These are phyloP conservation scores for Kokia cookei DNA, from an alignment of 441 rosid genomes.

Conservation along the genomic window DNA sequence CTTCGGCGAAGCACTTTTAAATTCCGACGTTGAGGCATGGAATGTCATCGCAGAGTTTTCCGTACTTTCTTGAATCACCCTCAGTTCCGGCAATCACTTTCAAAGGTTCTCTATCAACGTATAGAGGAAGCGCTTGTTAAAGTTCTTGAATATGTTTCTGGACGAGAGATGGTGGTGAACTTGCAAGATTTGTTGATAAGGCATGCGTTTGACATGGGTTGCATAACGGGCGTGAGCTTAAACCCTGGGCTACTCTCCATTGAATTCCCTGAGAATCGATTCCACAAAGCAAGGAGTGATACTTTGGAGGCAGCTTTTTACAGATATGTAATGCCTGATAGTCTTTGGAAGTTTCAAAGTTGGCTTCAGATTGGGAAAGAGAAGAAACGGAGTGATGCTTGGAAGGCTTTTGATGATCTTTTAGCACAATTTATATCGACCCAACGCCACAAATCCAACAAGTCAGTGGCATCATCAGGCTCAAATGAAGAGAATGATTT, in stretches of 20 bases:
- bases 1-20: constrained; percentile 58
- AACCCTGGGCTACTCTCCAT: constrained; percentile 39
- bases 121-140: constrained; percentile 34
- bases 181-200: constrained; percentile 44
- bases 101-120: constrained; percentile 23
- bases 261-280: constrained; percentile 24
- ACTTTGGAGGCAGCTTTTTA: constrained; percentile 30
- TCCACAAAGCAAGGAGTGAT: constrained; percentile 27
- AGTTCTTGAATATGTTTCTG: constrained; percentile 24
- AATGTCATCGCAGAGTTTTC: constrained; percentile 37
- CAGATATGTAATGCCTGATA: constrained; percentile 25
- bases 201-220: constrained; percentile 41
- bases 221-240: constrained; percentile 33
- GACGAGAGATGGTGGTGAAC: constrained; percentile 23
- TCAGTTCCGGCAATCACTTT: constrained; percentile 27
- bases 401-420: constrained; percentile 16
- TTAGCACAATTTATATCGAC: constrained; percentile 18
- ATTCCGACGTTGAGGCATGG: constrained; percentile 32
- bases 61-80: constrained; percentile 26
- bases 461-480: not conserved
- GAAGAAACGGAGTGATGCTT: constrained; percentile 7
- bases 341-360: constrained; percentile 26
- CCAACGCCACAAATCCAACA: not conserved
- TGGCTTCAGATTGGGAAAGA: constrained; percentile 26
- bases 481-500: not conserved